phyloP scores from a whole-genome alignment of 768 basidiomycete genomes.

The Omphalotus guepiniiformis region DNA sequence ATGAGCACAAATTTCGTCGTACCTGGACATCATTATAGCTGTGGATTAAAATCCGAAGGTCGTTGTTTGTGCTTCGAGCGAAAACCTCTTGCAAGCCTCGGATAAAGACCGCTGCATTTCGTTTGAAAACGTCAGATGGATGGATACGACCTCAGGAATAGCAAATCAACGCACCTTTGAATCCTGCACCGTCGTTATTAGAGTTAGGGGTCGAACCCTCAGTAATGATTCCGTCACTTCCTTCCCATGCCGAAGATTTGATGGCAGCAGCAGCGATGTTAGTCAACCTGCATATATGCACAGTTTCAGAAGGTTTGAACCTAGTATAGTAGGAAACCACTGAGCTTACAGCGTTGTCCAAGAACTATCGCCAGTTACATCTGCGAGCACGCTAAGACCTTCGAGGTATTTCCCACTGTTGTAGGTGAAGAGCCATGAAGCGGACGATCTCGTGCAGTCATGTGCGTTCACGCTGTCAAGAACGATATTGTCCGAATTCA shows the following conservation, averaged over 20 bases:
- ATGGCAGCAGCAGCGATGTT: constrained; percentile 34
- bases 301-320: not conserved
- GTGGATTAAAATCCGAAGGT: constrained; percentile 36
- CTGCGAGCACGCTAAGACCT: constrained; percentile 41
- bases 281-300: constrained; percentile 25
- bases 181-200: constrained; percentile 46
- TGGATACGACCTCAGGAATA: not conserved
- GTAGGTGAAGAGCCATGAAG: constrained; percentile 48
- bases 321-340: not conserved
- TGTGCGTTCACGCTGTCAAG: constrained; percentile 44
- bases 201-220: constrained; percentile 37
- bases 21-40: constrained; percentile 52
- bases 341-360: constrained; percentile 38
- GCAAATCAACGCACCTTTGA: constrained; percentile 36
- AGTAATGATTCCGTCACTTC: constrained; percentile 46
- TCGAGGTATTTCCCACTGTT: constrained; percentile 53
- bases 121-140: not conserved
- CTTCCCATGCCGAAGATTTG: constrained; percentile 43
- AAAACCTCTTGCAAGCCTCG: constrained; percentile 45
- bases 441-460: constrained; percentile 43
- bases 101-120: constrained; percentile 36
- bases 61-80: constrained; percentile 31
- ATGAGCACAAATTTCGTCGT: not conserved
- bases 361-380: constrained; percentile 35
- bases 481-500: constrained; percentile 36